These are phyloP conservation scores for Cephalotrichum gorgonifer DNA, from an alignment of 2,329 filamentous ascomycete genomes.

Conservation along the genomic window DNA sequence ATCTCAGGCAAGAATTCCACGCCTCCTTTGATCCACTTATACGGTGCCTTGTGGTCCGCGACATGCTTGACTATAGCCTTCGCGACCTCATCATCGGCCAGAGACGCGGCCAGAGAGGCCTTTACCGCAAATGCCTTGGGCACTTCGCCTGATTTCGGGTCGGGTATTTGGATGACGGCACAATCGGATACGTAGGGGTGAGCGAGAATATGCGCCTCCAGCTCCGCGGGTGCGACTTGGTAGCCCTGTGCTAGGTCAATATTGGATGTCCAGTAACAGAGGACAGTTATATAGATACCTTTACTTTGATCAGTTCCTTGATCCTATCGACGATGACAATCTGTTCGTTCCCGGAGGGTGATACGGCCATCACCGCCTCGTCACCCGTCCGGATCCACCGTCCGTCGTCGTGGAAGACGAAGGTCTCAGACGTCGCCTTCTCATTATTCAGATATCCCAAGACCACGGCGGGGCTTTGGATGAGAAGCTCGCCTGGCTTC, in stretches of 20 bases:
- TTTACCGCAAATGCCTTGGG: slow-evolving; percentile 60
- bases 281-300: slow-evolving; percentile 26
- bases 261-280: background rate
- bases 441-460: slow-evolving; percentile 75
- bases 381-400: slow-evolving; percentile 71
- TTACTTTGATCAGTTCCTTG: slow-evolving; percentile 38
- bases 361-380: slow-evolving; percentile 57
- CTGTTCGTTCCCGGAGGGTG: slow-evolving; percentile 58
- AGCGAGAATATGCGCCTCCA: slow-evolving; percentile 68
- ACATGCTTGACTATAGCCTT: slow-evolving; percentile 41
- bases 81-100: slow-evolving; percentile 17
- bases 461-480: slow-evolving; percentile 62
- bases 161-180: slow-evolving; percentile 64
- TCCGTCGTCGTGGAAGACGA: slow-evolving; percentile 46
- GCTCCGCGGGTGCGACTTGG: slow-evolving; percentile 75
- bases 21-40: slow-evolving; percentile 45
- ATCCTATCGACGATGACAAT: slow-evolving; percentile 65
- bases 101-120: slow-evolving; percentile 22
- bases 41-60: slow-evolving; percentile 43
- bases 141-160: slow-evolving; percentile 51
- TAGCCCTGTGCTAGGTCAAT: slow-evolving; percentile 38
- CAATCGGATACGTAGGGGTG: slow-evolving; percentile 69
- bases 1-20: slow-evolving; percentile 46
- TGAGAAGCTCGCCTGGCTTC: slow-evolving; percentile 63
- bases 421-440: slow-evolving; percentile 66